Percentiles rank a stretch among this genome's conserved stretches.
phyloP scores from a whole-genome alignment of 495 filamentous ascomycete species.

The Parmelia sp. region DNA sequence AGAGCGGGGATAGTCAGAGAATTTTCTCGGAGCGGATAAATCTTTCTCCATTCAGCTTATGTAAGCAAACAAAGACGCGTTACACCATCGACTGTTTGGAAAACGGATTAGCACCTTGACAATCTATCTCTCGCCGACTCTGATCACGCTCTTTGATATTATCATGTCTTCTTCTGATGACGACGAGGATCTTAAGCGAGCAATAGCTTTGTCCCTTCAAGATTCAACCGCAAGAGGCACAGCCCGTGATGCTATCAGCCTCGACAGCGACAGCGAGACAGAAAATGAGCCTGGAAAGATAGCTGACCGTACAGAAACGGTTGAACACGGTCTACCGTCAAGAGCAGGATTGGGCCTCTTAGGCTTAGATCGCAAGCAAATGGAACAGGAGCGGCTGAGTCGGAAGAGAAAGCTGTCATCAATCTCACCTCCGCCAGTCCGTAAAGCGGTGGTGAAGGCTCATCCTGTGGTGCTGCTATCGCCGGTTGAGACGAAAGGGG shows the following conservation, averaged over 20 bases:
- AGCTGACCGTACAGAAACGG: neutral
- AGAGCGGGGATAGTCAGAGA: neutral
- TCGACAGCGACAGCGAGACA: constrained; percentile 29
- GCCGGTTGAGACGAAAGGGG: neutral
- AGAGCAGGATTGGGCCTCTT: constrained; percentile 30
- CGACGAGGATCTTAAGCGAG: constrained; percentile 45
- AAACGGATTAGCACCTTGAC: neutral
- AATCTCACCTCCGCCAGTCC: constrained; percentile 36
- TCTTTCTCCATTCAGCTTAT: neutral
- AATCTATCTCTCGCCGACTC: neutral
- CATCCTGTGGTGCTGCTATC: neutral
- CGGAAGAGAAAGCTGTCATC: constrained; percentile 54
- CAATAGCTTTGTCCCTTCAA: constrained; percentile 49
- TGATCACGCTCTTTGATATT: neutral
- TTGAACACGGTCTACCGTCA: neutral
- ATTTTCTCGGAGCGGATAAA: neutral
- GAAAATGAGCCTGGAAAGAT: neutral
- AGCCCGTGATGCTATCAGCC: constrained; percentile 23
- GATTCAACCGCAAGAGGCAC: constrained; percentile 6
- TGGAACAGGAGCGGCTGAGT: constrained; percentile 80
- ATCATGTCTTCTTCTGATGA: constrained; percentile 19
- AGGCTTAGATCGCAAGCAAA: constrained; percentile 66
- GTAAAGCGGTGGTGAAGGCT: neutral
- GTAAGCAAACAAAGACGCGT: neutral
- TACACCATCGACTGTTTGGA: neutral